Conservation (phyloP, 495 filamentous ascomycete species). For the Penicillium cinerascens region DNA sequence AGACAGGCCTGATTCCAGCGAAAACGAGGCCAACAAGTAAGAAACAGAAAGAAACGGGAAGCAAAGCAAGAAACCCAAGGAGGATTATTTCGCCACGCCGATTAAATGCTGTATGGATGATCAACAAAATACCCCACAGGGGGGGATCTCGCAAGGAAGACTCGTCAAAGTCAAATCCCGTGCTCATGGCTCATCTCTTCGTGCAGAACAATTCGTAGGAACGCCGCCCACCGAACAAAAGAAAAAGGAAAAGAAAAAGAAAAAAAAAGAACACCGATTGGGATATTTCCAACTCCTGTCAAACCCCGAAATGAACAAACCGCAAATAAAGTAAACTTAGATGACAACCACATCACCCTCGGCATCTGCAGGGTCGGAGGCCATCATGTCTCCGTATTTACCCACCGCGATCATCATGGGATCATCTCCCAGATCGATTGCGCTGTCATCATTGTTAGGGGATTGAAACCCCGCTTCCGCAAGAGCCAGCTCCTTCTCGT, state of each 20-base stretch:
- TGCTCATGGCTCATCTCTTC: conserved; percentile 33
- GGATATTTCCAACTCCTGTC: background rate
- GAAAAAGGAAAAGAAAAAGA: conserved; percentile 18
- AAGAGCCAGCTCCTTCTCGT: conserved; percentile 22
- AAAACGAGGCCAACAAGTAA: conserved; percentile 7
- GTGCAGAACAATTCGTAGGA: conserved; percentile 22
- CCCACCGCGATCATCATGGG: conserved; percentile 46
- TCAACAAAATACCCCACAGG: conserved; percentile 9
- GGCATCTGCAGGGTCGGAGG: conserved; percentile 45
- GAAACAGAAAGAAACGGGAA: conserved; percentile 7
- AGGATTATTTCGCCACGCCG: conserved; percentile 20
- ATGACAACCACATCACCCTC: conserved; percentile 50
- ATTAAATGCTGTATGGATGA: conserved; percentile 30
- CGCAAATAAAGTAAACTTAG: conserved; percentile 13
- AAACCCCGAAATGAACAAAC: background rate
- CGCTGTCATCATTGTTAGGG: conserved; percentile 46
- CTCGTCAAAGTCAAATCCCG: conserved; percentile 9
- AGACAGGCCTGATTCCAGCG: conserved; percentile 8
- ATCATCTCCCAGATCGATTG: conserved; percentile 47
- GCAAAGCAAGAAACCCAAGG: conserved; percentile 16
- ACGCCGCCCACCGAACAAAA: conserved; percentile 18
- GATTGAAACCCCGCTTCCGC: conserved; percentile 34
- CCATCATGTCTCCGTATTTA: conserved; percentile 51
- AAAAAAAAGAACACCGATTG: conserved; percentile 4
- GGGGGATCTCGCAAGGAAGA: conserved; percentile 9